Evolutionary conservation across 2,329 filamentous ascomycete species (phyloP), one percentile per base, ranked within the genome.

Genomic region (Sarocladium oryzae): DNA sequence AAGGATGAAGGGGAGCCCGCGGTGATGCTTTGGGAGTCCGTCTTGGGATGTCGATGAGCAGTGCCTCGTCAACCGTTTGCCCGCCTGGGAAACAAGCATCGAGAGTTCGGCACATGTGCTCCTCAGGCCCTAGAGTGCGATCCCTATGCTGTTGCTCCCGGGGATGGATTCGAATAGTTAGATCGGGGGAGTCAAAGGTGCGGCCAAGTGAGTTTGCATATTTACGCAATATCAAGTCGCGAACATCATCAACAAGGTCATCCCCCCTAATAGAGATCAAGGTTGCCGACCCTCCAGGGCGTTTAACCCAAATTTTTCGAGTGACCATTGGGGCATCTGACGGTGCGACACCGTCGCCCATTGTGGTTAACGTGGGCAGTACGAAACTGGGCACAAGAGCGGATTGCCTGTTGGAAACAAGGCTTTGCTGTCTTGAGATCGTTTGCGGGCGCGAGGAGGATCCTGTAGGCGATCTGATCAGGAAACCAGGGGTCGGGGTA

Each of bases 221-320:
- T 73, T 97, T 97, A 62, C 82, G 84, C 59, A 97, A 73, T 52
- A 97, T 93, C 75, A 89, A 82, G 59, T 96, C 93, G 60, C 92
- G 86, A 55, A 96, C 85, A 69, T 96, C 92, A 67, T 99, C 93
- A 52, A 97, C 91, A 60, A 97, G 72, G 63, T 96, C 90, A 61
- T 95, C 89, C 61, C 95, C 88, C 59, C 82, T 78, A 60, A 95
- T 87, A 54, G 86, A 83, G 51, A 99, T 86, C 61, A 93, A 76
- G 13, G 93, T 99, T 35, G 92, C 84, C 52, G 92, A 96, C 53
- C 85, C 88, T 57, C 85, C 80, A 18, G 88, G 87, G 61, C 92
- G 81, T 74, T 87, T 93, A 64, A 97, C 92, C 93, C 93, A 99
- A 60, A 97, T 84, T 76, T 95, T 96, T 65, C 89, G 80, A 53